Base-by-base conservation (phyloP, 139 green algal genomes). In the Chlorella vulgaris region DNA sequence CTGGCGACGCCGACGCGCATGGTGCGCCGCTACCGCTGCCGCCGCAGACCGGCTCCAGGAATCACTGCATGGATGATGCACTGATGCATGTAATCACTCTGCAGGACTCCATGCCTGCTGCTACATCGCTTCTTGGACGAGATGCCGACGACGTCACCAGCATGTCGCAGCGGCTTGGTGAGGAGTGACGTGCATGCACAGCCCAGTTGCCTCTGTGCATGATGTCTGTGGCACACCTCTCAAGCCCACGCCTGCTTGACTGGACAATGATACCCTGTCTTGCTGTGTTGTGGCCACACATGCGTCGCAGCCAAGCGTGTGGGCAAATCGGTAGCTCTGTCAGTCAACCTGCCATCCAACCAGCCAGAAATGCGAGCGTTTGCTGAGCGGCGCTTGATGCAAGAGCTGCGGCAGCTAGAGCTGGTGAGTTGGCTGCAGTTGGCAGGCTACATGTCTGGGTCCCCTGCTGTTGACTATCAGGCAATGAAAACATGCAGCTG, bases 81-180 rank as follows among this genome's bases (percentile, higher is more conserved):
- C 38, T 60, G 22, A 38, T 7, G 31, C n/a, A 10, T 36, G 39
- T 55, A 28, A 24, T n/a, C 2, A 28, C n/a, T 29, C n/a, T 77
- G 50, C 73, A 86, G 81, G 55, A 67, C 62, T 31, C 61, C 2
- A 8, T 55, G 18, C 71, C 81, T 3, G 35, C 81, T 33, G 81
- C 61, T 28, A 78, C 82, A 1, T 77, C 82, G 33, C 42, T 86
- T 28, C 71, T n/a, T 19, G 71, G 70, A 1, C 62, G 51, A 28
- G 80, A 50, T 18, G 81, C 81, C 18, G 40, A 70, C 5, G 73
- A 78, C 21, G 22, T 51, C 8, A 33, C 29, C n/a, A 71, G 65
- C 65, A 85, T 85, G 81, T 43, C 81, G 36, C 81, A 85, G 38
- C 62, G 81, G 8, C 39, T 85, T 58, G 70, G 81, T 74, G 2